Evolutionary conservation across 805 yeast species (phyloP), one percentile per base, ranked within the genome.

Genomic region (Starmerella kuoi): DNA sequence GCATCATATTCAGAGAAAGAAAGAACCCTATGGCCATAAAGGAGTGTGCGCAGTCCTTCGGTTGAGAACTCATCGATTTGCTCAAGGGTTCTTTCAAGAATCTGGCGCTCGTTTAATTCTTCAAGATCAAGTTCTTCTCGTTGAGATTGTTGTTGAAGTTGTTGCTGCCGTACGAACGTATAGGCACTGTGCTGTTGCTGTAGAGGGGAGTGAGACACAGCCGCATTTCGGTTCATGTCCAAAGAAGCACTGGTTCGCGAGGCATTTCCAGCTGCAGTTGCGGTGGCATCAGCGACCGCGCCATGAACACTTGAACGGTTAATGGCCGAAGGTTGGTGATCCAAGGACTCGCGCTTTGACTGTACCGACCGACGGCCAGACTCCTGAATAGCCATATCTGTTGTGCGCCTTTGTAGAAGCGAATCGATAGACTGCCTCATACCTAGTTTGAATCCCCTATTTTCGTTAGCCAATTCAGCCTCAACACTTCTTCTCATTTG

Each of bases 61-160:
- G 94, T 80, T 0, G 96, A 86, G 61, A 87, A 91, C 46, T 84
- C 93, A 52, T 91, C 97, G 45, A 91, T 74, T 49, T 93, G 95
- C 52, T 84, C 82, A 42, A 93, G 65, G 0, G 97, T 88, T 49
- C 74, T 76, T 57, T 86, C 95, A 30, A 87, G 56, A 3, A 88
- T 66, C 54, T 74, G 83, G 48, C 77, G 85, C 14, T 84, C 94
- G 53, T 84, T 80, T 17, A 69, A 57, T 8, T 82, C 65, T 22
- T 38, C 40, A 12, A 41, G 4, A n/a, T 38, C 38, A 9, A 38
- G 38, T 15, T 27, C 40, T 8, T 30, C 40, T 5, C 5, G 9
- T 8, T 28, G 40, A 11, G 19, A 9, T 4, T 23, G 18, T 18
- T 23, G 31, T 15, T 22, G 28, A 3, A 20, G 26, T 24, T 17